These are phyloP conservation scores for Tulasnella sp. DNA, from an alignment of 768 basidiomycete species.

Conservation along the genomic window DNA sequence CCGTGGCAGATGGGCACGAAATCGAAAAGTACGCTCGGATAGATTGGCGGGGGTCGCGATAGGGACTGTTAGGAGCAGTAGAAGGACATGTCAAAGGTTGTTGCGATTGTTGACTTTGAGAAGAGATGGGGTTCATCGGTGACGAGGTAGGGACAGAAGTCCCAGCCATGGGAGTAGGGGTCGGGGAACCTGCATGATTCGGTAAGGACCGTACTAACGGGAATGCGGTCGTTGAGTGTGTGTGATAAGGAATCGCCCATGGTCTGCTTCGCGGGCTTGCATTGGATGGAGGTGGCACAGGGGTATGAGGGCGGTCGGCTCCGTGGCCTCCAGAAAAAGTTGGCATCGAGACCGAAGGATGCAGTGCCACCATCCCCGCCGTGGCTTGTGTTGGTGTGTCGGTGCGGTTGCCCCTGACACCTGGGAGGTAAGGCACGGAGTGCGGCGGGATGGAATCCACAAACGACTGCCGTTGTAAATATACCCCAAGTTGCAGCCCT, in stretches of 20 bases:
- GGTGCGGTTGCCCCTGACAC: neutral
- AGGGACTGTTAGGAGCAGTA: conserved; percentile 47
- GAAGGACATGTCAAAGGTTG: conserved; percentile 15
- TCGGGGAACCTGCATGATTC: neutral
- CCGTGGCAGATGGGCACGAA: conserved; percentile 66
- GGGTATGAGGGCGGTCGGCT: conserved; percentile 4
- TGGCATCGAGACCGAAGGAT: neutral
- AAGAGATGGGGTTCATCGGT: neutral
- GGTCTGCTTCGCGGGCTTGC: conserved; percentile 5
- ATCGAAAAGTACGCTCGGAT: conserved; percentile 76
- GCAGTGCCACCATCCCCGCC: neutral
- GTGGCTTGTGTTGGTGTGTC: neutral
- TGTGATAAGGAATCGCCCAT: conserved; percentile 15
- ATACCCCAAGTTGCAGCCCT: conserved; percentile 66
- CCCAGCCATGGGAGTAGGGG: too few species aligned
- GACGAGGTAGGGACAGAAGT: too few species aligned
- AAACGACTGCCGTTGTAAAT: conserved; percentile 74
- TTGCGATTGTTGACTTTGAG: neutral
- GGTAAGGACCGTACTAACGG: too few species aligned
- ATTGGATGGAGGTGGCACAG: neutral
- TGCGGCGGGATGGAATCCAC: conserved; percentile 58
- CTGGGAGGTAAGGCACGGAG: conserved; percentile 42
- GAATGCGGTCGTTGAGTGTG: conserved; percentile 9
- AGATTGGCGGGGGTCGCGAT: conserved; percentile 57
- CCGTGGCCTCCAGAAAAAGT: conserved; percentile 1